phyloP scores from a whole-genome alignment of 2,329 filamentous ascomycete genomes.

The Nigrospora osmanthi region DNA sequence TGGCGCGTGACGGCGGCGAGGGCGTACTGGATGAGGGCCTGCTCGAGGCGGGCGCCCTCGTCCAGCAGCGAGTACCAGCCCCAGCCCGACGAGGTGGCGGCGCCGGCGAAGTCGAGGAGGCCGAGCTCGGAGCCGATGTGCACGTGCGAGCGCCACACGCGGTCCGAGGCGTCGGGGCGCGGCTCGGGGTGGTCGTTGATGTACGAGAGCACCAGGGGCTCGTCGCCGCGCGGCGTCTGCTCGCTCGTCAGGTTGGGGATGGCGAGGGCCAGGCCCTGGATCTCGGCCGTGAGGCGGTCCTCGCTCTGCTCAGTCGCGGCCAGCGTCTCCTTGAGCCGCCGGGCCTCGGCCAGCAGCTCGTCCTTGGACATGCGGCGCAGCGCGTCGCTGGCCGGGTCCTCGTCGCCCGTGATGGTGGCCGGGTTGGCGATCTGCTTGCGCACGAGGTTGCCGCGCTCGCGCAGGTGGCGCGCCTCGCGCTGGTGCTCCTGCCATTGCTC shows the following conservation, averaged over 20 bases:
- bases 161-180: conserved; percentile 22
- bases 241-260: conserved; percentile 81
- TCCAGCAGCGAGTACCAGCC: conserved; percentile 97
- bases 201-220: conserved; percentile 61
- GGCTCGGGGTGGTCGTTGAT: conserved; percentile 64
- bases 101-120: conserved; percentile 81
- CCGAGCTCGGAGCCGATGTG: conserved; percentile 80
- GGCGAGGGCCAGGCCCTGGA: conserved; percentile 65
- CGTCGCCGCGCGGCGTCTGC: conserved; percentile 63
- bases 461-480: conserved; percentile 48
- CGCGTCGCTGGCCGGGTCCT: conserved; percentile 23
- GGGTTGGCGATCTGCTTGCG: conserved; percentile 49
- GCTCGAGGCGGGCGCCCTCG: conserved; percentile 87
- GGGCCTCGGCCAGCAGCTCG: conserved; percentile 55
- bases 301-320: conserved; percentile 54
- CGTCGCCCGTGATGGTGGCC: conserved; percentile 32
- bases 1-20: conserved; percentile 62
- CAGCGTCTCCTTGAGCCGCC: conserved; percentile 55
- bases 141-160: conserved; percentile 67
- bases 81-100: conserved; percentile 81
- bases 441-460: conserved; percentile 60
- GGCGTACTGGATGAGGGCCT: conserved; percentile 84
- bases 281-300: conserved; percentile 51
- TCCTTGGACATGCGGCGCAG: conserved; percentile 29
- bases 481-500: conserved; percentile 54